phyloP scores from a whole-genome alignment of 139 green algal genomes.

The Pleodorina starrii region DNA sequence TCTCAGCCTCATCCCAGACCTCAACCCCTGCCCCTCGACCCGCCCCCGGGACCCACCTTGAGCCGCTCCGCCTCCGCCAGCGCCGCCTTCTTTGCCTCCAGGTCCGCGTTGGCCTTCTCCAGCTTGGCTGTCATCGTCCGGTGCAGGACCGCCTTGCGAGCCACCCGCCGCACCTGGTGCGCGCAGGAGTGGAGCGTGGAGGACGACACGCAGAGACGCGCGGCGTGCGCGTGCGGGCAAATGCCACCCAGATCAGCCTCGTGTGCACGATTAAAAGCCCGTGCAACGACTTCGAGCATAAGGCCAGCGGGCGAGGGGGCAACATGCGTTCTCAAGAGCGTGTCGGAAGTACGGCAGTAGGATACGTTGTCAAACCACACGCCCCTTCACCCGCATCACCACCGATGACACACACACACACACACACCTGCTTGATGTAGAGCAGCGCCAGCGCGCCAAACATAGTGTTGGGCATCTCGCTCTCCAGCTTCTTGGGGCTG shows the following conservation, averaged over 20 bases:
- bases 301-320: too few relatives aligned
- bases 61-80: conserved; percentile 17
- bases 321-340: too few relatives aligned
- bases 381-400: too few relatives aligned
- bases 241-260: too few relatives aligned
- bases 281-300: too few relatives aligned
- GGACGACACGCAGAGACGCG: background rate
- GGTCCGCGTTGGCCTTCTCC: conserved; percentile 29
- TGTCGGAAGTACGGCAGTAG: too few relatives aligned
- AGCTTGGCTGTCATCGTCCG: background rate
- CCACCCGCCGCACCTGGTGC: conserved; percentile 44
- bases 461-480: conserved; percentile 36
- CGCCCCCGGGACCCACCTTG: conserved; percentile 40
- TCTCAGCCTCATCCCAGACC: too few relatives aligned
- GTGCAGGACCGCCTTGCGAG: conserved; percentile 36
- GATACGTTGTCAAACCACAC: too few relatives aligned
- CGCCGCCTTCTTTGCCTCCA: conserved; percentile 19
- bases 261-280: too few relatives aligned
- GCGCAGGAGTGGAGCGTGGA: background rate
- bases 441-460: conserved; percentile 25
- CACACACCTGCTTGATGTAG: conserved; percentile 46
- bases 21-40: too few relatives aligned
- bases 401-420: too few relatives aligned
- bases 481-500: conserved; percentile 22
- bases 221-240: too few relatives aligned